A percentile compares a stretch with the other conserved stretches of the same genome.
Conservation (phyloP, 2,329 filamentous ascomycete genomes). For the Ustulina deusta region DNA sequence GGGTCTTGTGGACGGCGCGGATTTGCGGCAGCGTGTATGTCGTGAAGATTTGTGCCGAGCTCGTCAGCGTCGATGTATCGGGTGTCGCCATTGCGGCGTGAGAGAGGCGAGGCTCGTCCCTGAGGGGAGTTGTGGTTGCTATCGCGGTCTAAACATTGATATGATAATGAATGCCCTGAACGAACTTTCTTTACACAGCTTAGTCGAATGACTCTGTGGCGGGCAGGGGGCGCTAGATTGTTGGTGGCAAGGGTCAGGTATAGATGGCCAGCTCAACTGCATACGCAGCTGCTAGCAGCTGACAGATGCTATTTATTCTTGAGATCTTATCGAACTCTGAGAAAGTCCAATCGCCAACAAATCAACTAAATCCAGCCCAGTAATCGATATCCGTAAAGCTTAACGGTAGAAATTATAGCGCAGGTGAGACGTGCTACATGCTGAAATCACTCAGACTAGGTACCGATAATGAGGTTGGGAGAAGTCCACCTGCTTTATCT, state of each 20-base stretch:
- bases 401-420: neutral
- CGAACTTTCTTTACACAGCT: neutral
- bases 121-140: slow-evolving; percentile 8
- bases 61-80: slow-evolving; percentile 62
- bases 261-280: neutral
- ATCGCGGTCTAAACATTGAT: slow-evolving; percentile 24
- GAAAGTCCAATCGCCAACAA: neutral
- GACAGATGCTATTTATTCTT: neutral
- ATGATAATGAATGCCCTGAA: neutral
- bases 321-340: no score
- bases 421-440: no score
- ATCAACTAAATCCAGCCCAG: neutral
- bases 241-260: neutral
- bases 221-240: no score
- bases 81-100: slow-evolving; percentile 50
- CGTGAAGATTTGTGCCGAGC: slow-evolving; percentile 66
- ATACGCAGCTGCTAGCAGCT: slow-evolving; percentile 1
- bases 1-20: slow-evolving; percentile 70
- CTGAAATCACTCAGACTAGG: no score
- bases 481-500: no score
- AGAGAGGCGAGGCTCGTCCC: slow-evolving; percentile 19
- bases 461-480: no score
- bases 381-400: neutral
- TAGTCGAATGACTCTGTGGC: neutral
- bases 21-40: slow-evolving; percentile 72